phyloP scores from a whole-genome alignment of 805 yeast genomes.

The Schizosaccharomyces osmophilus region DNA sequence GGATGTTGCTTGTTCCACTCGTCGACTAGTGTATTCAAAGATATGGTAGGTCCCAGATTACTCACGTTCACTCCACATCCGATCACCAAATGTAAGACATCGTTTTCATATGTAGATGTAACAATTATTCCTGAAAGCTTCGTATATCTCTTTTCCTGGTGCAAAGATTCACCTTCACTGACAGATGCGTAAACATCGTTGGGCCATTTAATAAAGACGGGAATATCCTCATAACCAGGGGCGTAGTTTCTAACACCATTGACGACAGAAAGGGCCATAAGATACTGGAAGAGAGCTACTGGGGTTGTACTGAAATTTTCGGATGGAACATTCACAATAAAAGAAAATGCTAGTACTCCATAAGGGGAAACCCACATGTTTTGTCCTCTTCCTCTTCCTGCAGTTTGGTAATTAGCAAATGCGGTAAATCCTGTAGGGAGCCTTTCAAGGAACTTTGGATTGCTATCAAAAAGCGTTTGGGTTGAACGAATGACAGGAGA shows the following conservation, averaged over 20 bases:
- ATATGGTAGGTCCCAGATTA: conserved; percentile 79
- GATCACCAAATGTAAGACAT: conserved; percentile 39
- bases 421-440: conserved; percentile 47
- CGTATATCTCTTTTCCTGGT: conserved; percentile 19
- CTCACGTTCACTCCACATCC: conserved; percentile 75
- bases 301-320: conserved; percentile 19
- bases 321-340: conserved; percentile 34
- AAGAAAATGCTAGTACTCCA: conserved; percentile 71
- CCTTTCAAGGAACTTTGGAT: conserved; percentile 29
- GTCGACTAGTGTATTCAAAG: conserved; percentile 46
- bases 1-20: conserved; percentile 31
- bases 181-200: conserved; percentile 57
- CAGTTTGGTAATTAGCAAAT: conserved; percentile 60
- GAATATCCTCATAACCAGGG: conserved; percentile 46
- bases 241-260: conserved; percentile 48
- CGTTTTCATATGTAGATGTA: conserved; percentile 43
- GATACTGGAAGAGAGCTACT: conserved; percentile 66
- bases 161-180: conserved; percentile 7
- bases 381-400: conserved; percentile 87
- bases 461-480: conserved; percentile 48
- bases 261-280: conserved; percentile 59
- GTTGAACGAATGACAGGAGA: conserved; percentile 59
- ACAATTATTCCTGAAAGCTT: conserved; percentile 71
- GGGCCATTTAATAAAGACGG: conserved; percentile 83
- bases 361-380: conserved; percentile 87